A percentile compares a stretch with the other conserved stretches of the same genome.
Conservation (phyloP, 148 eudicot species). For the Persicaria maculosa region DNA sequence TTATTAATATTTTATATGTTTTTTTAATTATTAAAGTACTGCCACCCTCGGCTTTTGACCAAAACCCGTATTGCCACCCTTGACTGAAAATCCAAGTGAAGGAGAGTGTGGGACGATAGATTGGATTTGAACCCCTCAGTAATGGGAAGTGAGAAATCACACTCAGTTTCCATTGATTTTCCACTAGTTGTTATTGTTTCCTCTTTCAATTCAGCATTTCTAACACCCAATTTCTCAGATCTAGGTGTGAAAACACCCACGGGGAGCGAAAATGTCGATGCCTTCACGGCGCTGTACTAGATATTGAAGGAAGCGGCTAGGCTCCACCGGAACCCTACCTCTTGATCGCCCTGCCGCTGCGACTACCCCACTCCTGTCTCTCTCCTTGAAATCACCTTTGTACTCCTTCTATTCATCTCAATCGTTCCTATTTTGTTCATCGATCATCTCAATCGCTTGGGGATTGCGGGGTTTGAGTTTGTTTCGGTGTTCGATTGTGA, state of each 20-base stretch:
- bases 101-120: too few relatives aligned
- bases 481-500: too few relatives aligned
- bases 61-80: too few relatives aligned
- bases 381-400: constrained; percentile 38
- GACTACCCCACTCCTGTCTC: constrained; percentile 47
- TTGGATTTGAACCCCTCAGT: too few relatives aligned
- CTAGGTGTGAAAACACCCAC: not conserved
- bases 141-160: too few relatives aligned
- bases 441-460: not conserved
- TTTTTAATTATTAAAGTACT: too few relatives aligned
- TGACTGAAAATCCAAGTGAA: too few relatives aligned
- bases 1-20: too few relatives aligned
- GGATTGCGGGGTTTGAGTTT: too few relatives aligned
- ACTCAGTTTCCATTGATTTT: too few relatives aligned
- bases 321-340: constrained; percentile 19
- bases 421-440: not conserved
- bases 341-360: constrained; percentile 39
- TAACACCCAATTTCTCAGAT: not conserved
- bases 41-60: too few relatives aligned
- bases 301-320: constrained; percentile 30
- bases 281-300: constrained; percentile 30
- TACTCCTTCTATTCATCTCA: constrained; percentile 2
- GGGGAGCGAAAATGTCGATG: constrained; percentile 5
- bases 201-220: not conserved
- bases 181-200: too few relatives aligned